Base-by-base conservation (phyloP, 1,284 basidiomycete species). In the Sanghuangporus baumii region DNA sequence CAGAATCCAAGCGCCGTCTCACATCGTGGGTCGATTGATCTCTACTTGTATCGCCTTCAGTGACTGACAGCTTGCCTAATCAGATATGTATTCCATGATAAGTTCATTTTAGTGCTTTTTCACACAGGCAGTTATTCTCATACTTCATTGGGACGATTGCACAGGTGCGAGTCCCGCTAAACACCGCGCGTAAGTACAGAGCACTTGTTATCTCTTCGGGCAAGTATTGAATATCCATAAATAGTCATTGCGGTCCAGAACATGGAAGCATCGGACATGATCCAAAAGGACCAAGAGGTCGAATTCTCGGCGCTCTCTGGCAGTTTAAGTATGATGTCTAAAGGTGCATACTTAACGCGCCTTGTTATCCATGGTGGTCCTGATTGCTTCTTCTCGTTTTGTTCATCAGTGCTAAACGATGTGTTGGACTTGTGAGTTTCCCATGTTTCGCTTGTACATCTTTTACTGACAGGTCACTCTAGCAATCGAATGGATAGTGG, bases 151-250 rank as follows among this genome's bases (percentile, higher is more conserved):
- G 51, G 16, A 65, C 52, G 41, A 64, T 65, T 69, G 68, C 61
- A 86, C 84, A 93, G 79, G 93, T 94, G 71, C 86, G 94, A 67
- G 93, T 96, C 51, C 94, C 94, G 18, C 78, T 96, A 66, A 96
- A 96, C 71, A 95, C 93, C 37, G 94, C 93, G 1, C 76, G 89
- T 91, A 67, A 72, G 87, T 80, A 38, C 34, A 23, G 23, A 7
- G 46, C 50, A 37, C 59, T 18, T 26, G 50, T n/a, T 18, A n/a
- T n/a, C 14, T 12, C 41, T 43, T 18, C 41, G 41, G 14, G 12
- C 41, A 31, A 31, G 26, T 31, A 31, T 31, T 31, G 26, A 31
- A 31, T 31, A 31, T 31, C 9, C 23, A 0, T 16, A 20, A 11
- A n/a, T 18, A 59, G 57, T 94, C 12, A 78, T 96, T 38, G 93